A percentile compares a stretch with the other conserved stretches of the same genome.
These are phyloP conservation scores for Petunia hybrid DNA, from an alignment of 305 asterid genomes.

Conservation along the genomic window DNA sequence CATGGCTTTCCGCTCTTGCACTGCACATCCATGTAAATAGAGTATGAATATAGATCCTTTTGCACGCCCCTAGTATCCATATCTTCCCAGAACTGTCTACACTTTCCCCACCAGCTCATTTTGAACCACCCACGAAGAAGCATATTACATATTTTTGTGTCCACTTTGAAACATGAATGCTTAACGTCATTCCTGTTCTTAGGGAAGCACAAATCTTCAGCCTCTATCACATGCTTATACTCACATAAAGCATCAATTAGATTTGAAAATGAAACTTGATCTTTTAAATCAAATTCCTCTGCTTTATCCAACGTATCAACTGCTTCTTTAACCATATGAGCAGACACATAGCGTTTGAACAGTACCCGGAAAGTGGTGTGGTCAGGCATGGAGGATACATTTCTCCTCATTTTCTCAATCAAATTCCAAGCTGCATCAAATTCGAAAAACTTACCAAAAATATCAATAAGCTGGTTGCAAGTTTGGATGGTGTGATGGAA, in stretches of 20 bases:
- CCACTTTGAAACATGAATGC: constrained; percentile 46
- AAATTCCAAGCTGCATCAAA: constrained; percentile 69
- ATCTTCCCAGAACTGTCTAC: constrained; percentile 88
- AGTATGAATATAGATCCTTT: constrained; percentile 81
- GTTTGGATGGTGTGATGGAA: constrained; percentile 72
- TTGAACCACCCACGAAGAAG: constrained; percentile 90
- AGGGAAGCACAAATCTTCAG: constrained; percentile 80
- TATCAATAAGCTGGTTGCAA: constrained; percentile 66
- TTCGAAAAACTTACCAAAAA: constrained; percentile 86
- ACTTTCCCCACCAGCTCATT: constrained; percentile 85
- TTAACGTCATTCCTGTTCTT: constrained; percentile 38
- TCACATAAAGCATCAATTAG: constrained; percentile 86
- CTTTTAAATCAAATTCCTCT: constrained; percentile 70
- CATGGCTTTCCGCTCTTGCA: constrained; percentile 87
- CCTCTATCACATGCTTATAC: constrained; percentile 88
- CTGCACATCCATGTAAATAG: constrained; percentile 86
- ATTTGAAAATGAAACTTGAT: constrained; percentile 70
- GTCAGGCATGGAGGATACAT: constrained; percentile 58
- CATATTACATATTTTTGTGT: constrained; percentile 68
- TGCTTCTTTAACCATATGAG: constrained; percentile 84
- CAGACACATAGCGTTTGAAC: constrained; percentile 77
- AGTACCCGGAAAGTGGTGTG: constrained; percentile 74
- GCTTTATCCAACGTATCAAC: constrained; percentile 64
- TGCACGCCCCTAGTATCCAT: constrained; percentile 76
- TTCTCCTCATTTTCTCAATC: constrained; percentile 58